Base-by-base conservation (phyloP, 768 basidiomycete species). In the Sporobolomyces roseus region DNA sequence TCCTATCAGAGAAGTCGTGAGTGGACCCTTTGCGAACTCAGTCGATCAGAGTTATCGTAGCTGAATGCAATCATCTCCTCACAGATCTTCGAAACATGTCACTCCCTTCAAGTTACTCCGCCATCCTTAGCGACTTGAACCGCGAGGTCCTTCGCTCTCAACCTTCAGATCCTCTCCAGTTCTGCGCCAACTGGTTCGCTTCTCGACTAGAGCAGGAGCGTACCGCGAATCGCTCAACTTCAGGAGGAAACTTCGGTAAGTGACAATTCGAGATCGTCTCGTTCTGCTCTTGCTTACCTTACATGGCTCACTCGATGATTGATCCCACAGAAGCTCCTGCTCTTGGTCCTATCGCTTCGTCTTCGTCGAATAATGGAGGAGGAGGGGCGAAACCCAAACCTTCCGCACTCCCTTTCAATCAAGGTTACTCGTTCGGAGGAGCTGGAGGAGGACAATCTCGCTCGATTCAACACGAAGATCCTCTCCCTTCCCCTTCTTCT, bases 181-280 rank as follows among this genome's bases (percentile, higher is more conserved):
- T 77, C 76, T 79, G 78, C 48, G 87, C 93, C 53, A 91, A 87
- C 75, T 98, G 93, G 93, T 97, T 98, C 80, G 89, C 93, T 78
- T 83, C 84, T 69, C 85, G 90, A 63, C 82, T 93, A 56, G 88
- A 91, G 72, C 89, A 91, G 76, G 91, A 93, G 76, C 84, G 91
- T 63, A 83, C 85, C 84, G 87, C 70, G 85, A 84, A 29, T 83
- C 90, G 72, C 83, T 88, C 32, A 35, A 74, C 79, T 10, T 85
- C 87, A 9, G 17, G 10, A 13, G 12, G 12, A 53, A 81, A 88
- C 29, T 54, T 32, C 16, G 52, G 52, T 54, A 3, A 30, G 52
- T 32, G 23, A 4, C 29, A 29, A 8, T n/a, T 7, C 29, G 25
- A 16, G 25, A 29, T 29, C 50, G 14, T 35, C 10, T 35, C 32